A percentile compares a stretch with the other conserved stretches of the same genome.
Evolutionary conservation across 2,329 filamentous ascomycete genomes (phyloP).

Genomic region (Trichophyton simii): DNA sequence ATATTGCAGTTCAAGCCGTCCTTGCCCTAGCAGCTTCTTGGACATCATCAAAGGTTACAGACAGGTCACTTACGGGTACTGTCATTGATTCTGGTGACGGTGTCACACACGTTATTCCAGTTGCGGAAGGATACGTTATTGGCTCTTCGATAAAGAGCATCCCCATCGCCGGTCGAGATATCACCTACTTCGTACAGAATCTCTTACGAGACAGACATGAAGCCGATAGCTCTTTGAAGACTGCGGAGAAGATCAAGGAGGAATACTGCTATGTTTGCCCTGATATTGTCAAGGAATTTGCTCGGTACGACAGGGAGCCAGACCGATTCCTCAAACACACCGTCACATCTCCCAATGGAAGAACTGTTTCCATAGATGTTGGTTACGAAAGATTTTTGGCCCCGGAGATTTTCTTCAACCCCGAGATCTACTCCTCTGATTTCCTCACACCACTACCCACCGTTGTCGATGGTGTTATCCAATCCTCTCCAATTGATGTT

Average conservation of each 20-base stretch:
- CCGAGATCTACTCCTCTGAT: slow-evolving; percentile 97
- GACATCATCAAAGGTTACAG: slow-evolving; percentile 96
- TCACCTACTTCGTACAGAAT: slow-evolving; percentile 97
- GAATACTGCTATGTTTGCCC: slow-evolving; percentile 97
- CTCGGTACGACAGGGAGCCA: slow-evolving; percentile 83
- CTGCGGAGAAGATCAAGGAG: slow-evolving; percentile 95
- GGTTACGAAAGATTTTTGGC: slow-evolving; percentile 97
- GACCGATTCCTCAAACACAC: slow-evolving; percentile 84
- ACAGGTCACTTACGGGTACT: slow-evolving; percentile 88
- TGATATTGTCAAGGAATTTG: slow-evolving; percentile 97
- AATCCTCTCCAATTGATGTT: slow-evolving; percentile 94
- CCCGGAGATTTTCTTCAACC: slow-evolving; percentile 99
- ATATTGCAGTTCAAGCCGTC: slow-evolving; percentile 96
- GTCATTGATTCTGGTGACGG: slow-evolving; percentile 98
- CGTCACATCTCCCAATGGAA: slow-evolving; percentile 73
- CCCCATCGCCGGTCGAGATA: slow-evolving; percentile 92
- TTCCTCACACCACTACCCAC: slow-evolving; percentile 90
- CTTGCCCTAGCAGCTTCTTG: slow-evolving; percentile 92
- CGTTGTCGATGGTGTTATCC: slow-evolving; percentile 93
- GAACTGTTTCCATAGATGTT: slow-evolving; percentile 74
- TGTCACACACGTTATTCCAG: slow-evolving; percentile 97
- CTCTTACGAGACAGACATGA: slow-evolving; percentile 91
- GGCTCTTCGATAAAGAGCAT: slow-evolving; percentile 99
- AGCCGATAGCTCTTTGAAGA: slow-evolving; percentile 92
- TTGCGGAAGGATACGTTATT: slow-evolving; percentile 97